phyloP scores from a whole-genome alignment of 148 eudicot species.

The Cornus kousa region DNA sequence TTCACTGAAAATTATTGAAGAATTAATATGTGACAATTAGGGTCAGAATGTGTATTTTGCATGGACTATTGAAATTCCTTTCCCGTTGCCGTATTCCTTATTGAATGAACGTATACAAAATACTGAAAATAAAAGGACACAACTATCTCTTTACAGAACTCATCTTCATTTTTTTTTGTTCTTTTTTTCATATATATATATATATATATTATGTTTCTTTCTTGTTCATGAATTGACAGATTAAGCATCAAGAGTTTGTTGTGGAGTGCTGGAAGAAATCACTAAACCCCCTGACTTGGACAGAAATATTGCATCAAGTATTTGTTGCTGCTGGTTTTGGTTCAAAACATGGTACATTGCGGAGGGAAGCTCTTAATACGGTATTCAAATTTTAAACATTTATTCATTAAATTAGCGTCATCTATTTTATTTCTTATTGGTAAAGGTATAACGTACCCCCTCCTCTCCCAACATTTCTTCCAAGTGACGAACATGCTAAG shows the following conservation, averaged over 20 bases:
- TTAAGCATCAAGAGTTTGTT: slow-evolving; percentile 42
- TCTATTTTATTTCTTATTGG: background rate
- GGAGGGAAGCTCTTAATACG: slow-evolving; percentile 45
- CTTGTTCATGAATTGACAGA: slow-evolving; percentile 39
- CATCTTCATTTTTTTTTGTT: too few species aligned
- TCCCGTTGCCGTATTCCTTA: too few species aligned
- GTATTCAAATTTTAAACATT: slow-evolving; percentile 27
- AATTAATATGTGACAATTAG: too few species aligned
- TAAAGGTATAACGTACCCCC: too few species aligned
- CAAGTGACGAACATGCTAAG: too few species aligned
- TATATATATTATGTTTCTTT: slow-evolving; percentile 7
- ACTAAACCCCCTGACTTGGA: slow-evolving; percentile 81
- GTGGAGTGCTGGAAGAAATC: slow-evolving; percentile 63
- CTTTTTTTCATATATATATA: background rate
- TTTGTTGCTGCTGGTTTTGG: slow-evolving; percentile 91
- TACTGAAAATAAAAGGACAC: too few species aligned
- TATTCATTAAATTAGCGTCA: background rate
- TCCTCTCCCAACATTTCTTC: too few species aligned
- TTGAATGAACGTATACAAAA: too few species aligned
- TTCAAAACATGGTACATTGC: slow-evolving; percentile 40
- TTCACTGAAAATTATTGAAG: too few species aligned
- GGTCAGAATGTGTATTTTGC: too few species aligned
- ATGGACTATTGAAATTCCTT: too few species aligned
- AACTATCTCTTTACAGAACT: too few species aligned
- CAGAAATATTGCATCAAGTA: slow-evolving; percentile 80